Evolutionary conservation across 2,329 filamentous ascomycete genomes (phyloP).

Genomic region (Clonostachys rosea): DNA sequence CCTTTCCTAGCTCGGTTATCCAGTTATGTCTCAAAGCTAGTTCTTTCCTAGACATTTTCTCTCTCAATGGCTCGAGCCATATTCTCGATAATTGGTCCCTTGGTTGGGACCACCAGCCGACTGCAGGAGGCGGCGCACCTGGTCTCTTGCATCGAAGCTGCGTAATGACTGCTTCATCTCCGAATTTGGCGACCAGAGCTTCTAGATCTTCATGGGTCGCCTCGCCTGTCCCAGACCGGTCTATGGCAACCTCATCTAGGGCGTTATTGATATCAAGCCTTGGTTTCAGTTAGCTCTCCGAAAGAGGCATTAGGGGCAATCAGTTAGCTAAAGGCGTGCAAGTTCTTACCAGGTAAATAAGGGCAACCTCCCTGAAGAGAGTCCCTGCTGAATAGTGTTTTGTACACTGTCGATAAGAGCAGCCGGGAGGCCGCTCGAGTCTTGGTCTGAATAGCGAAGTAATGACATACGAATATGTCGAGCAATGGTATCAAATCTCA

Average conservation of each 20-base stretch:
- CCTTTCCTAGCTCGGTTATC: constrained; percentile 23
- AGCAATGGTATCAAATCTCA: too few species aligned
- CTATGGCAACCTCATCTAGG: not conserved
- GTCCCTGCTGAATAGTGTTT: constrained; percentile 14
- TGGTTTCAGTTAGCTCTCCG: too few species aligned
- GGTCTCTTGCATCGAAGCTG: constrained; percentile 17
- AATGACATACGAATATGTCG: too few species aligned
- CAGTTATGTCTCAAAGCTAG: constrained; percentile 15
- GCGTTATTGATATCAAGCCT: too few species aligned
- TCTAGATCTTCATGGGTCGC: constrained; percentile 18
- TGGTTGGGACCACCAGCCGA: constrained; percentile 16
- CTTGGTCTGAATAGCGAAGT: too few species aligned
- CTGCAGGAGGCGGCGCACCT: constrained; percentile 12
- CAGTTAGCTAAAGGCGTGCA: not conserved
- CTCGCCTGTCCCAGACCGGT: constrained; percentile 4
- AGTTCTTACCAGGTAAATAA: constrained; percentile 24
- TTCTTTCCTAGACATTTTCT: constrained; percentile 12
- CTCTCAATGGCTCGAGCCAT: constrained; percentile 20
- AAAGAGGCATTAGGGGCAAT: too few species aligned
- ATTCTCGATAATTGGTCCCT: constrained; percentile 7
- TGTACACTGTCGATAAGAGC: not conserved
- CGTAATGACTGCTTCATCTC: constrained; percentile 18
- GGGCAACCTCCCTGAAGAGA: constrained; percentile 14
- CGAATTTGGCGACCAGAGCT: constrained; percentile 15
- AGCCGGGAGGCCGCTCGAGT: too few species aligned